These are phyloP conservation scores for Penicillium riverlandense DNA, from an alignment of 495 filamentous ascomycete genomes.

Conservation along the genomic window DNA sequence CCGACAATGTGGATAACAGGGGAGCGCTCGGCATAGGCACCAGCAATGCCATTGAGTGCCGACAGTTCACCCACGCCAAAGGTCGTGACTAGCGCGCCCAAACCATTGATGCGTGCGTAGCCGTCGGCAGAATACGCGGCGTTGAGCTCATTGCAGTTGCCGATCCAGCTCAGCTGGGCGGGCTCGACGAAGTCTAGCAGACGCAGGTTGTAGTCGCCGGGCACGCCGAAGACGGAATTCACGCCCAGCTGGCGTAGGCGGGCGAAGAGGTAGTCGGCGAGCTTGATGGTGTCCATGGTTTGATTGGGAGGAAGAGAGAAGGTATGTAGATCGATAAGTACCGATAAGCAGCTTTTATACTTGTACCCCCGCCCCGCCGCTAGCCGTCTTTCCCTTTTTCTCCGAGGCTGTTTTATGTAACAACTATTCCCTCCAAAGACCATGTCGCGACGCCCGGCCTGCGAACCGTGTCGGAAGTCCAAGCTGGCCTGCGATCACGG, in stretches of 20 bases:
- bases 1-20: slow-evolving; percentile 82
- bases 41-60: slow-evolving; percentile 65
- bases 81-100: slow-evolving; percentile 68
- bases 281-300: slow-evolving; percentile 17
- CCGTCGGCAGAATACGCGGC: slow-evolving; percentile 80
- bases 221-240: slow-evolving; percentile 59
- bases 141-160: slow-evolving; percentile 77
- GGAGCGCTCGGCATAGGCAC: slow-evolving; percentile 66
- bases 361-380: background rate
- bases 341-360: slow-evolving; percentile 3
- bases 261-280: slow-evolving; percentile 59
- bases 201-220: slow-evolving; percentile 70
- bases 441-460: slow-evolving; percentile 26
- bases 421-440: background rate
- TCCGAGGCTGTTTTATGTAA: background rate
- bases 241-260: slow-evolving; percentile 64
- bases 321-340: background rate
- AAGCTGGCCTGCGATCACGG: slow-evolving; percentile 37
- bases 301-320: background rate
- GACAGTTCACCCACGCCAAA: slow-evolving; percentile 78
- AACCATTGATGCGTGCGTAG: slow-evolving; percentile 67
- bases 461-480: slow-evolving; percentile 34
- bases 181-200: slow-evolving; percentile 60
- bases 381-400: background rate
- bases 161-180: slow-evolving; percentile 63